A percentile compares a stretch with the other conserved stretches of the same genome.
phyloP scores from a whole-genome alignment of 208 protist species.

The Wallacemonas sp. region DNA sequence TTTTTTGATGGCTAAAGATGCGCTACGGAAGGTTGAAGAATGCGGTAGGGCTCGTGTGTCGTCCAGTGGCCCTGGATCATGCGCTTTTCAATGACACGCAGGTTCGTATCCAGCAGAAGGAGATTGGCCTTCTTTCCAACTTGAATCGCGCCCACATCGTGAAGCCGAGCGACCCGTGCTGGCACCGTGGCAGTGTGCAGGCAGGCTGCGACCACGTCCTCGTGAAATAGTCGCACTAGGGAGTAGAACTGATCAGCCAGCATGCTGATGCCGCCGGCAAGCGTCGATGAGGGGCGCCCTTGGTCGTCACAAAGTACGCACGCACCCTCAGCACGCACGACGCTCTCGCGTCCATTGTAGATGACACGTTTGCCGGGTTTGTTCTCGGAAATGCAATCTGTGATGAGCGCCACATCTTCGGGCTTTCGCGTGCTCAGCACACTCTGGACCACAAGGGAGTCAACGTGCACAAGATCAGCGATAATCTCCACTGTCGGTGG shows the following conservation, averaged over 20 bases:
- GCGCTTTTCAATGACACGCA: conserved; percentile 51
- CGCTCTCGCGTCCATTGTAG: conserved; percentile 62
- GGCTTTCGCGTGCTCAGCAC: conserved; percentile 38
- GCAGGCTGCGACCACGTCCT: conserved; percentile 55
- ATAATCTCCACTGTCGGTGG: conserved; percentile 73
- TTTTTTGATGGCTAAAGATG: conserved; percentile 42
- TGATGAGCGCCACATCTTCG: conserved; percentile 62
- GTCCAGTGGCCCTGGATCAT: conserved; percentile 56
- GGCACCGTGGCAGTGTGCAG: conserved; percentile 58
- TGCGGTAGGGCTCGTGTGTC: conserved; percentile 36
- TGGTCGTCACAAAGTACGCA: conserved; percentile 59
- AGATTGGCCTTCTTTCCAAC: conserved; percentile 58
- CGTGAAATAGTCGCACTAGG: conserved; percentile 55
- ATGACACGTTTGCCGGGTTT: conserved; percentile 46
- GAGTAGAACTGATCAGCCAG: conserved; percentile 65
- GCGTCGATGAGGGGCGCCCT: conserved; percentile 43
- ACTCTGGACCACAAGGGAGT: conserved; percentile 56
- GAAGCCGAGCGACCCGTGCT: conserved; percentile 50
- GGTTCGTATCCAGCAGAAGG: conserved; percentile 54
- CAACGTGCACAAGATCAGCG: conserved; percentile 58
- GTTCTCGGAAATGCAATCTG: conserved; percentile 69
- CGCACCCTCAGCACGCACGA: conserved; percentile 57
- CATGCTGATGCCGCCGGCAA: conserved; percentile 61
- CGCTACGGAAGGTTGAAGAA: conserved; percentile 48
- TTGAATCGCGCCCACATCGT: conserved; percentile 45